Evolutionary conservation across 352 stramenopile genomes (phyloP), one percentile per base, ranked within the genome.

Genomic region (Hyaloperonospora arabidopsidis): DNA sequence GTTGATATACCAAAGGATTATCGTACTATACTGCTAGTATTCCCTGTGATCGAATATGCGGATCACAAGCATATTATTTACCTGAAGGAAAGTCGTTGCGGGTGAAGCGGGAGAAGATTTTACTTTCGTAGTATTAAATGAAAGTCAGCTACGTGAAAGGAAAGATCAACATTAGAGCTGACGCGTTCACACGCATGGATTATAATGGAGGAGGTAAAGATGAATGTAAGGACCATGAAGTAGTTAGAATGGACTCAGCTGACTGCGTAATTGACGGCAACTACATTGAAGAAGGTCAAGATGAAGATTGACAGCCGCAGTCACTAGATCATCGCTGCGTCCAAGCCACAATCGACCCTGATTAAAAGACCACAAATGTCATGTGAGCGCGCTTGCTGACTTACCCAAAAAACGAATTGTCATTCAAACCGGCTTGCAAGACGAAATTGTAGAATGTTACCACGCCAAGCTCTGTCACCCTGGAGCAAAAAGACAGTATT

Each of bases 61-160:
- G 38, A 61, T 50, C 55, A 57, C 43, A 63, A 57, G 23, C 53
- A 54, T 38, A 7, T 38, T 38, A 38, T 38, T 38, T 38, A 38
- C 34, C 7, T 4, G 34, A 14, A 0, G 48, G 55, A 5, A 63
- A 36, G 10, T 54, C 32, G 6, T 45, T 57, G 4, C 13, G 43
- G 5, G 49, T 63, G 11, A 63, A 57, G 7, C 13, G 48, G 2
- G 51, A 34, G 36, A 57, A 54, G 2, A 18, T 53, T 1, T 38
- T 54, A 22, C 13, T 63, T 15, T 52, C 22, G 0, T 43, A 63
- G 18, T 54, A 57, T 18, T 17, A 39, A 55, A 54, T 21, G 19
- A 45, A 14, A 28, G 5, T 22, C 13, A 13, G 32, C 32, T 38
- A 38, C 13, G 32, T 38, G 32, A 13, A 38, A 38, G 13, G 32